Evolutionary conservation across 1,284 basidiomycete genomes (phyloP), one percentile per base, ranked within the genome.

Genomic region (Vanrija sp.): DNA sequence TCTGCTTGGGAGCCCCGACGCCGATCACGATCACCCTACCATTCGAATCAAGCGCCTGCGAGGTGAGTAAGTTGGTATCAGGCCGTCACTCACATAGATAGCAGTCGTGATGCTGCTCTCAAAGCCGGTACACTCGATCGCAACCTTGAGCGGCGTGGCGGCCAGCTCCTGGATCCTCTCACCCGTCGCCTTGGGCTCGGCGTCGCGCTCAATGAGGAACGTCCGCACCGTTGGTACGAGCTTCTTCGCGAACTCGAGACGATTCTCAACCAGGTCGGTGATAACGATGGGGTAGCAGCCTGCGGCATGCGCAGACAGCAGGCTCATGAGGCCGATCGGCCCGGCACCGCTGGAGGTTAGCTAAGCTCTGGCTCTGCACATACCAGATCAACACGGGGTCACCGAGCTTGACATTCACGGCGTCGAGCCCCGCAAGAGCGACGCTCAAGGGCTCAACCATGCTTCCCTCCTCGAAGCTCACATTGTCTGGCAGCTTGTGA

Each of bases 21-120:
- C 80, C 81, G 43, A 80, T 80, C 43, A 82, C 75, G 51, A 80
- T 78, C 6, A 80, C 77, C 43, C 78, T 74, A 3, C 79, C 79
- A 14, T 74, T 72, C 34, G 79, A 76, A 9, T 65, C 65, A 48
- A 79, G 74, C 14, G 75, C 74, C 74, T 79, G 52, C 5, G 16
- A 23, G 3, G 43, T 42, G 42, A 46, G 57, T 23, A 44, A 34
- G 26, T 16, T 8, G 46, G 46, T 26, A 26, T 7, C 3, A 2
- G 28, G 14, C 14, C 14, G 18, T 16, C 7, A 73, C 73, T 67
- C 64, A 91, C 78, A 65, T 82, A 83, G 58, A 91, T 81, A 3
- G 83, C 89, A 25, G 88, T 88, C 68, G 88, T 86, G 62, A 95
- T 87, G 14, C 86, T 89, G 38, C 84, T 84, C 73, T 94, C 90